These are phyloP conservation scores for Phytopythium kandeliae DNA, from an alignment of 352 stramenopile species.

Conservation along the genomic window DNA sequence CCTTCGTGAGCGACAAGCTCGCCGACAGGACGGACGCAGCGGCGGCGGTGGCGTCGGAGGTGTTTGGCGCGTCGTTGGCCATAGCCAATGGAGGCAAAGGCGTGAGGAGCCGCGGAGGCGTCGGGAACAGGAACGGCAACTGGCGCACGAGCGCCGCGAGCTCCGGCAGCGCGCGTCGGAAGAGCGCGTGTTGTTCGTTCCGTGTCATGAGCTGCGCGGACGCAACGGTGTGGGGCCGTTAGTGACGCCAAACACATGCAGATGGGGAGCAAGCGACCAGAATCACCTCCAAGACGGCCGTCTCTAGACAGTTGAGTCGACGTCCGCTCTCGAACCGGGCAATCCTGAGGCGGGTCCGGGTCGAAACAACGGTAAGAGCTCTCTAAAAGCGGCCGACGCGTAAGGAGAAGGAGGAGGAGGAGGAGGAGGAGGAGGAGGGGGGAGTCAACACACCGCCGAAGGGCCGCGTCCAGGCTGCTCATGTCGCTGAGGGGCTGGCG, in stretches of 20 bases:
- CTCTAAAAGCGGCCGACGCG: too few species aligned
- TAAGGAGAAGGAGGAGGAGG: too few species aligned
- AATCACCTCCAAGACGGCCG: conserved; percentile 28
- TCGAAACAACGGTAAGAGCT: too few species aligned
- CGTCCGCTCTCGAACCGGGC: conserved; percentile 3
- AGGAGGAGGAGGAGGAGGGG: neutral
- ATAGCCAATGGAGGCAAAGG: conserved; percentile 8
- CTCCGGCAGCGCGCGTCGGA: conserved; percentile 35
- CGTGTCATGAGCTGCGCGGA: conserved; percentile 28
- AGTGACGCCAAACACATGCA: neutral
- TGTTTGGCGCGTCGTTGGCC: neutral
- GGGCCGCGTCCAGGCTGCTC: conserved; percentile 21
- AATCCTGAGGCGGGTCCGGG: neutral
- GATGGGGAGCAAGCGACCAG: neutral
- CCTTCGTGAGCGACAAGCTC: conserved; percentile 33
- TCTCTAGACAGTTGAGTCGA: conserved; percentile 31
- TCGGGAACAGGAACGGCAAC: conserved; percentile 43
- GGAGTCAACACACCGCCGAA: conserved; percentile 33
- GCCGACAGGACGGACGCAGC: conserved; percentile 1
- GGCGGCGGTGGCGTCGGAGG: neutral
- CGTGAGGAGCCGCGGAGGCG: conserved; percentile 29
- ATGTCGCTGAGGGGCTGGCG: conserved; percentile 30
- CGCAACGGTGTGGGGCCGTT: neutral
- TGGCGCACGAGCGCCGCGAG: conserved; percentile 42
- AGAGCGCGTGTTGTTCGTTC: conserved; percentile 28